Base-by-base conservation (phyloP, 2,329 filamentous ascomycete species). In the Cytospora paraplurivora region DNA sequence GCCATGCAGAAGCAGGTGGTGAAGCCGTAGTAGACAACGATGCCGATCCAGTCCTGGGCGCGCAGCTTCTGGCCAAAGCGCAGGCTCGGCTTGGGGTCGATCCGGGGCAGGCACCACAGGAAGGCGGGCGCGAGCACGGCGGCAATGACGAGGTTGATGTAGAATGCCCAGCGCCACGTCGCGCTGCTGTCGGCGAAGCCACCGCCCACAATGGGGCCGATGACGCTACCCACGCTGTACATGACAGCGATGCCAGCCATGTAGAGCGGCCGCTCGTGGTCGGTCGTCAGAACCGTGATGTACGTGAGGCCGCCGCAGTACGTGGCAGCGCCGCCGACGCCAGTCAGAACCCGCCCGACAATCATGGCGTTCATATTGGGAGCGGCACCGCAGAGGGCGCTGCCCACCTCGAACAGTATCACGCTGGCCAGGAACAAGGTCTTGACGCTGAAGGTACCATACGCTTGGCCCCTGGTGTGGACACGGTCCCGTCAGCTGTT, bases 121-220 rank as follows among this genome's bases (percentile, higher is more conserved):
- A 69, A 76, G 1, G 65, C 68, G 0, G 73, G 72, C 0, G 65
- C 67, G 15, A 70, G 69, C 32, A 76, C 69, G 21, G 69, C 78
- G 2, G 72, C 82, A 6, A 80, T 77, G 33, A 81, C 71, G 0
- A 86, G 74, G 66, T 86, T 86, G 72, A 86, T 81, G 66, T 86
- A 87, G 62, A 80, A 79, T 0, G 72, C 71, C 76, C 76, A 81
- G 21, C 79, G 65, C 79, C 79, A 82, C 0, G 72, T 74, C 0
- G 72, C 74, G 1, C 68, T 67, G 6, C 69, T 73, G 37, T 76
- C 75, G 4, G 74, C 71, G 44, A 82, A 79, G 0, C 73, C 75
- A 32, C 78, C 79, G 6, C 79, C 79, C 34, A 81, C 71, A 7
- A 80, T 71, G 1, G 77, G 78, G 0, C 78, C 78, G 7, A 80